phyloP scores from a whole-genome alignment of 2,329 filamentous ascomycete species.

The Fusarium oxysporum region DNA sequence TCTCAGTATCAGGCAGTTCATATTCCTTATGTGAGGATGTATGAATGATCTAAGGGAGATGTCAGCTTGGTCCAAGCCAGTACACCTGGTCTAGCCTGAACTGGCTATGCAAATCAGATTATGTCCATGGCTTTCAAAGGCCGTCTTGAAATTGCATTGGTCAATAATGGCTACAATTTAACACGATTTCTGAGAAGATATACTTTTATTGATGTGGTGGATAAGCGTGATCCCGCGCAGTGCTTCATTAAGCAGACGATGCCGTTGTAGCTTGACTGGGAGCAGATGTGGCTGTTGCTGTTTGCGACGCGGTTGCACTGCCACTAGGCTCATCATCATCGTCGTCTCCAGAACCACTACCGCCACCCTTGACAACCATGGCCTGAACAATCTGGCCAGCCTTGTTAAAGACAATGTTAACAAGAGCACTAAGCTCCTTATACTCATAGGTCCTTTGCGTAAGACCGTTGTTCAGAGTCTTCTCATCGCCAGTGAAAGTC shows the following conservation, averaged over 20 bases:
- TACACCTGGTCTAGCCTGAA: background rate
- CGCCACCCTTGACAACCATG: constrained; percentile 14
- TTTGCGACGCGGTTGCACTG: background rate
- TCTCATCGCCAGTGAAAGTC: constrained; percentile 27
- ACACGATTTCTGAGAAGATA: too few species aligned
- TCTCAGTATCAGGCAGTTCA: background rate
- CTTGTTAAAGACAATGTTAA: constrained; percentile 29
- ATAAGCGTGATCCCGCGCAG: too few species aligned
- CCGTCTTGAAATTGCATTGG: too few species aligned
- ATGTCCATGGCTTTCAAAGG: background rate
- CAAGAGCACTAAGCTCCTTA: constrained; percentile 14
- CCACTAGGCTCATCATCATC: background rate
- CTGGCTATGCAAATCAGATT: background rate
- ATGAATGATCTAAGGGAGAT: background rate
- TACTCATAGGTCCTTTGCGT: constrained; percentile 23
- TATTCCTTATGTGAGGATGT: background rate
- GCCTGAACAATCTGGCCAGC: constrained; percentile 27
- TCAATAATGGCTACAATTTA: too few species aligned
- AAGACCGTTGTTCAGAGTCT: constrained; percentile 12
- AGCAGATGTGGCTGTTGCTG: constrained; percentile 1
- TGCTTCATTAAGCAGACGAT: too few species aligned
- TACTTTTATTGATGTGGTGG: too few species aligned
- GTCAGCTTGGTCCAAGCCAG: background rate
- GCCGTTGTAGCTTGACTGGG: background rate
- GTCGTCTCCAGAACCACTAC: background rate